These are phyloP conservation scores for Hanseniaspora meyeri DNA, from an alignment of 805 yeast species.

Conservation along the genomic window DNA sequence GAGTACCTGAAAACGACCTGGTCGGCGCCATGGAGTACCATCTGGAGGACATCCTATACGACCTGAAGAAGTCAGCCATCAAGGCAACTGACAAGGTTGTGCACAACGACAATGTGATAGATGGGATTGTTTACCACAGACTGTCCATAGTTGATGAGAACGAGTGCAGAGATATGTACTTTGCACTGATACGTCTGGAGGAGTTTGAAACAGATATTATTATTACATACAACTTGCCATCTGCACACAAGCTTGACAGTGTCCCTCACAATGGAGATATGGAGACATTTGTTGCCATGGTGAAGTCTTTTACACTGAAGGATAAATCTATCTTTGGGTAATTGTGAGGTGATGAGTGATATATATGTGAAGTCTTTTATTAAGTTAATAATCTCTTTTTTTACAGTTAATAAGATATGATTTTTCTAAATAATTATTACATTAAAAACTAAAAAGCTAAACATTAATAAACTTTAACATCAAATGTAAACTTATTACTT, in stretches of 20 bases:
- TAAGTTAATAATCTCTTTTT: too few relatives aligned
- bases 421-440: too few relatives aligned
- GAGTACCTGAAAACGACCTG: conserved; percentile 31
- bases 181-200: conserved; percentile 45
- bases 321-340: conserved; percentile 12
- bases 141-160: background rate
- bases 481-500: background rate
- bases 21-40: conserved; percentile 39
- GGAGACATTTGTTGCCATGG: background rate
- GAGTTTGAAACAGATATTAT: conserved; percentile 48
- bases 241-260: conserved; percentile 16
- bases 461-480: too few relatives aligned
- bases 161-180: conserved; percentile 30
- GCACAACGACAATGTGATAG: background rate
- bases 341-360: too few relatives aligned
- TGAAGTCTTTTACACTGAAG: background rate
- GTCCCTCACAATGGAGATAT: background rate
- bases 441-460: too few relatives aligned
- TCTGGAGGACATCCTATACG: conserved; percentile 40
- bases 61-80: conserved; percentile 7
- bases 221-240: conserved; percentile 49
- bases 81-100: background rate
- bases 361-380: too few relatives aligned
- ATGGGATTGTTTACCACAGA: conserved; percentile 10
- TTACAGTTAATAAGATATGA: too few relatives aligned